These are phyloP conservation scores for Lactarius akahatsu DNA, from an alignment of 768 basidiomycete species.

Conservation along the genomic window DNA sequence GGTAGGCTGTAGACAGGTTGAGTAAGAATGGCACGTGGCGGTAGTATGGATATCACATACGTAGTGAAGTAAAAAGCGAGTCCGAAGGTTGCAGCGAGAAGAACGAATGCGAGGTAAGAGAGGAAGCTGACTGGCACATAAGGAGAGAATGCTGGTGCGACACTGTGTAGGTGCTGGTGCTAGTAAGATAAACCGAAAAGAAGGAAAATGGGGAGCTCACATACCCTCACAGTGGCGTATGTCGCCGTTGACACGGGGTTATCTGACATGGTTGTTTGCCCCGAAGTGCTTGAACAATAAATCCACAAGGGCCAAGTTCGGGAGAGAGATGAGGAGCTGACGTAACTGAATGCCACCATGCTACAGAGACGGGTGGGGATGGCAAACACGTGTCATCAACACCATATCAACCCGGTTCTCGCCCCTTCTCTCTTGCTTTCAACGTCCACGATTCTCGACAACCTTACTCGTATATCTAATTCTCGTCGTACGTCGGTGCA, in stretches of 20 bases:
- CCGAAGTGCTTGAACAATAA: not conserved
- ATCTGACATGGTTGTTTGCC: slow-evolving; percentile 47
- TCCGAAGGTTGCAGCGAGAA: slow-evolving; percentile 73
- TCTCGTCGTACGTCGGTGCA: slow-evolving; percentile 19
- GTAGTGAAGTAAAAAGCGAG: slow-evolving; percentile 91
- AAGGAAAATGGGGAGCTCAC: slow-evolving; percentile 18
- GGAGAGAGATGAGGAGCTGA: slow-evolving; percentile 36
- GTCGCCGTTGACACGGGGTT: not conserved
- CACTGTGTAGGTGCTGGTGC: slow-evolving; percentile 57
- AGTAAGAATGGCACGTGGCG: slow-evolving; percentile 5
- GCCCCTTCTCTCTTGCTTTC: slow-evolving; percentile 28
- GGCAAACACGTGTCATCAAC: slow-evolving; percentile 68
- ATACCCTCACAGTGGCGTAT: slow-evolving; percentile 57
- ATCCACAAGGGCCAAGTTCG: not conserved
- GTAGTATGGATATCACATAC: slow-evolving; percentile 43
- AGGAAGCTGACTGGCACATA: slow-evolving; percentile 64
- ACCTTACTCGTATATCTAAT: slow-evolving; percentile 5
- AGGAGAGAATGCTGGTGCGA: slow-evolving; percentile 71
- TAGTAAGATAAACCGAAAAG: slow-evolving; percentile 16
- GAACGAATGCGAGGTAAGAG: slow-evolving; percentile 71
- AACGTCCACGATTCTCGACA: slow-evolving; percentile 26
- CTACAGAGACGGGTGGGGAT: slow-evolving; percentile 14
- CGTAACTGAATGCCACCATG: slow-evolving; percentile 40
- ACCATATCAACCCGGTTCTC: slow-evolving; percentile 37
- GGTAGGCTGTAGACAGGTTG: slow-evolving; percentile 57